Percentiles rank a stretch among this genome's conserved stretches.
Conservation (phyloP, 352 stramenopile species). For the Phytophthora podocarpi region DNA sequence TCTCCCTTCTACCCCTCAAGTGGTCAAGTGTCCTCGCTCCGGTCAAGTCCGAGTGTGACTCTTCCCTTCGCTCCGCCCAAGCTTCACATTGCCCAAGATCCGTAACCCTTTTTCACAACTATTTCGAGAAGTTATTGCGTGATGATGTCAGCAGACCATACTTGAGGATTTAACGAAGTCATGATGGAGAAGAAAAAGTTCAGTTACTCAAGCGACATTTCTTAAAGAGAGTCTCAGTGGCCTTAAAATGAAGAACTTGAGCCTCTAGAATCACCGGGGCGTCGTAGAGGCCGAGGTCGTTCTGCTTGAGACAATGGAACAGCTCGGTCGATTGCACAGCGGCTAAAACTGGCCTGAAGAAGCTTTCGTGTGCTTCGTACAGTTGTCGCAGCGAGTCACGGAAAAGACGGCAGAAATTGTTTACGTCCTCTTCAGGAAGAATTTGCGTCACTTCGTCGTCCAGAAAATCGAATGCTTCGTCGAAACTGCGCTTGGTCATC, state of each 20-base stretch:
- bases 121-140: conserved; percentile 8
- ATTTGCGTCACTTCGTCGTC: conserved; percentile 5
- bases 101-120: too few species aligned
- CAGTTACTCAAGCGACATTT: too few species aligned
- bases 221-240: neutral
- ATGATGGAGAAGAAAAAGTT: conserved; percentile 10
- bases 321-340: too few species aligned
- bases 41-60: too few species aligned
- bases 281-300: too few species aligned
- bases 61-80: too few species aligned
- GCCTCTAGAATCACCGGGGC: neutral
- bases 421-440: conserved; percentile 2
- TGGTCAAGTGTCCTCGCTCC: too few species aligned
- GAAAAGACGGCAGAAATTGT: too few species aligned
- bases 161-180: conserved; percentile 18
- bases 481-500: conserved; percentile 1
- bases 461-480: conserved; percentile 1
- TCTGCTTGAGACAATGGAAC: too few species aligned
- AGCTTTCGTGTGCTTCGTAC: neutral
- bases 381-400: neutral
- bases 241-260: neutral
- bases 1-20: too few species aligned
- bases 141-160: conserved; percentile 7
- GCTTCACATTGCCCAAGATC: too few species aligned
- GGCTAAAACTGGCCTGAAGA: neutral